Base-by-base conservation (phyloP, 176 grass and related monocot genomes). In the Eremochloa ophiuroides region DNA sequence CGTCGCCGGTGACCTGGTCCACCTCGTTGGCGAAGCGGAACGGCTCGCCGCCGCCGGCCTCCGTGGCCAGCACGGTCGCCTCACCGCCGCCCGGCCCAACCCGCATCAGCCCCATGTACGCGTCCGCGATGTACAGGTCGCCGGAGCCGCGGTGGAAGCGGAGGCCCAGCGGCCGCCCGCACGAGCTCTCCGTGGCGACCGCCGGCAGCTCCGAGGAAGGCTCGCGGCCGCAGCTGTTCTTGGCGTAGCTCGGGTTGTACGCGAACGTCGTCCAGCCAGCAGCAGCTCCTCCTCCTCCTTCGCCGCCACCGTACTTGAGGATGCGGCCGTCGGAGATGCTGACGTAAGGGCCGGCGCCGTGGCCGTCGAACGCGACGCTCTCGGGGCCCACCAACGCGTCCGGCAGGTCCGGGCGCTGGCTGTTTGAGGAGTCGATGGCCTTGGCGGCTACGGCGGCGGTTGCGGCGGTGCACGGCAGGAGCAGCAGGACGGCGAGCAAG, bases 41-140 rank as follows among this genome's bases (percentile, higher is more conserved):
- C 2, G 68, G 81, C 38, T 35, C n/a, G n/a, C n/a, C 86, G 17
- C 86, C 75, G 27, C 26, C 74, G 5, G 80, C 75, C 20, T 80
- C 27, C 1, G 67, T 80, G 4, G 46, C 75, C 11, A 88, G n/a
- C 23, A 77, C 30, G 1, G 17, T 25, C 4, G 82, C 81, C 30
- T 73, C 30, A 2, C 86, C 86, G 14, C 86, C 86, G 15, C 28
- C 20, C 1, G 81, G 75, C 1, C 86, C 86, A 4, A 80, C 75
- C 8, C 50, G 38, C 65, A 88, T 81, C n/a, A 88, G 51, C 4
- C 86, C 86, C 40, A 78, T 69, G 18, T 79, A 88, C 0, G 86
- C 86, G 14, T 88, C 81, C 22, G 80, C 86, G 13, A 88, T 80
- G 23, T 88, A 88, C 4, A 88, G 75, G 50, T 75, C 12, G 29